Evolutionary conservation across 257 asterid genomes (phyloP).

Genomic region (Galeopsis tetrahit): DNA sequence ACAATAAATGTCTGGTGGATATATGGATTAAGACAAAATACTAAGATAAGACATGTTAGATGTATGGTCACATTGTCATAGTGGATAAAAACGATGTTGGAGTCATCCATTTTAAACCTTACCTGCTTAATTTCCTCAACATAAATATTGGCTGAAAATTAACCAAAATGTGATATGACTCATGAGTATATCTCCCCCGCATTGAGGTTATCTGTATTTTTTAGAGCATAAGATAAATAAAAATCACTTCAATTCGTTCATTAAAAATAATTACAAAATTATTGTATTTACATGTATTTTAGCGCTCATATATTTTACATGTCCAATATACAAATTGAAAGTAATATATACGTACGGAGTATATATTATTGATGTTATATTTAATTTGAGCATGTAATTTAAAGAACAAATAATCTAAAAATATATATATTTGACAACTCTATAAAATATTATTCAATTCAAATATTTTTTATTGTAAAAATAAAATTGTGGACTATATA

Average conservation of each 20-base stretch:
- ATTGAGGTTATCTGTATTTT: not conserved
- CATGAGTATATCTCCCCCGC: not conserved
- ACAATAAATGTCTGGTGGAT: constrained; percentile 16
- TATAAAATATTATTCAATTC: too few relatives aligned
- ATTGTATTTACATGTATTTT: too few relatives aligned
- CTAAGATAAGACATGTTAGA: constrained; percentile 10
- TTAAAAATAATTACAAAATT: too few relatives aligned
- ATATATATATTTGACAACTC: too few relatives aligned
- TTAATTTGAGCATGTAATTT: too few relatives aligned
- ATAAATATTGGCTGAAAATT: constrained; percentile 22
- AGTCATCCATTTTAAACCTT: constrained; percentile 34
- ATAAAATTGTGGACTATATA: too few relatives aligned
- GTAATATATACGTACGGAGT: too few relatives aligned
- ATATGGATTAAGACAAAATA: constrained; percentile 18
- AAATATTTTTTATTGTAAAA: too few relatives aligned
- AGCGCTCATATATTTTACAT: too few relatives aligned
- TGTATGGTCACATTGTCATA: constrained; percentile 10
- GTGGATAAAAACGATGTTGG: constrained; percentile 46
- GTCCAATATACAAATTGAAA: too few relatives aligned
- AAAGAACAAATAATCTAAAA: too few relatives aligned
- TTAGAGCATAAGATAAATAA: not conserved
- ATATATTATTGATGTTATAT: too few relatives aligned
- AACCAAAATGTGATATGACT: constrained; percentile 37
- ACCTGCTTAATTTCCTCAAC: constrained; percentile 5
- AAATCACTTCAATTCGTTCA: not conserved